These are phyloP conservation scores for Warburgia ugandensis DNA, from an alignment of 164 flowering plant genomes.

Conservation along the genomic window DNA sequence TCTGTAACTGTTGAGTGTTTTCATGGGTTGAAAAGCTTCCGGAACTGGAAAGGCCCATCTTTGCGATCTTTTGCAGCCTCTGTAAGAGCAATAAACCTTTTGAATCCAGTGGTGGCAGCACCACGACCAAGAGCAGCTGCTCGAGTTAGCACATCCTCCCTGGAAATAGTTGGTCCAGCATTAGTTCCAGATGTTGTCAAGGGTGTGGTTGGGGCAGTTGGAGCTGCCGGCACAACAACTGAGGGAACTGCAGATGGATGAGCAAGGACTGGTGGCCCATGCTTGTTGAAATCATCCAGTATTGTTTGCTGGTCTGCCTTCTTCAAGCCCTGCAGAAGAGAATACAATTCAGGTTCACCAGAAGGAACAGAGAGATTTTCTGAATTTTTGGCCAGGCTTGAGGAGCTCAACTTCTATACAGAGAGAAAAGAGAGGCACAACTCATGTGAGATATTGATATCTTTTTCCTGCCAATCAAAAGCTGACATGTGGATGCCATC, in stretches of 20 bases:
- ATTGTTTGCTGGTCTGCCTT: slow-evolving; percentile 86
- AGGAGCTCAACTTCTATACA: no score
- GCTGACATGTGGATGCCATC: not conserved
- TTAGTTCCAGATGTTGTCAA: no score
- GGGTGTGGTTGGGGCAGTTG: slow-evolving; percentile 31
- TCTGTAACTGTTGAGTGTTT: no score
- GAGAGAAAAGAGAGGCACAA: no score
- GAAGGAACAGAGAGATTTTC: no score
- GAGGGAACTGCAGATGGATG: slow-evolving; percentile 29
- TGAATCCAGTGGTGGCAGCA: slow-evolving; percentile 92
- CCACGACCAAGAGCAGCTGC: slow-evolving; percentile 99
- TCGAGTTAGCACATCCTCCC: slow-evolving; percentile 87
- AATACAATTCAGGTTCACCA: not conserved
- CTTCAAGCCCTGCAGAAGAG: slow-evolving; percentile 63
- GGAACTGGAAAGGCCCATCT: slow-evolving; percentile 88
- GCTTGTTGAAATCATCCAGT: slow-evolving; percentile 89
- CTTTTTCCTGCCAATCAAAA: not conserved
- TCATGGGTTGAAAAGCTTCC: slow-evolving; percentile 81
- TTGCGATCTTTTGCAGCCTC: slow-evolving; percentile 97
- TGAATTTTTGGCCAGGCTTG: no score
- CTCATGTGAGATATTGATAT: not conserved
- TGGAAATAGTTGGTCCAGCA: slow-evolving; percentile 27
- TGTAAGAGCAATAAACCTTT: slow-evolving; percentile 87
- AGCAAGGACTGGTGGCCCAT: slow-evolving; percentile 25
- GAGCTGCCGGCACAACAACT: slow-evolving; percentile 23